These are phyloP conservation scores for Coemansia erecta DNA, from an alignment of 192 early-diverging fungal species.

Conservation along the genomic window DNA sequence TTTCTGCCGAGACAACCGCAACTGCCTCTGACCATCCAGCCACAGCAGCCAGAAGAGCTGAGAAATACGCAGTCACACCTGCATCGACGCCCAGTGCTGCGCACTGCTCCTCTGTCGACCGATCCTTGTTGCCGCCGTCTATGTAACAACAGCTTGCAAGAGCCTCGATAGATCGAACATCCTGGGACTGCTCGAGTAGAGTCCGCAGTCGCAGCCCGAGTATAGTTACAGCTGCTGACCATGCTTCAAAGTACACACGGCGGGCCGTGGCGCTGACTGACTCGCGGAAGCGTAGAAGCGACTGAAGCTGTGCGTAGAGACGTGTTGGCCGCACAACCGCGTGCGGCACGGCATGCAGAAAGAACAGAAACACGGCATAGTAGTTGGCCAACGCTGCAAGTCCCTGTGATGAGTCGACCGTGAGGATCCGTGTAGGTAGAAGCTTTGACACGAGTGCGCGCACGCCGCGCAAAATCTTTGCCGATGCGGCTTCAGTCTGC, in stretches of 20 bases:
- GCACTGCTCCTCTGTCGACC: background rate
- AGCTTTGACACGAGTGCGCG: constrained; percentile 47
- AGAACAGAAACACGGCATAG: constrained; percentile 50
- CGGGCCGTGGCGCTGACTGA: constrained; percentile 35
- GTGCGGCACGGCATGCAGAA: constrained; percentile 50
- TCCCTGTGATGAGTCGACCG: constrained; percentile 18
- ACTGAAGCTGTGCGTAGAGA: constrained; percentile 42
- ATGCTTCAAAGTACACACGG: constrained; percentile 53
- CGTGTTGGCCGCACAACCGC: constrained; percentile 35
- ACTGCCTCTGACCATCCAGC: constrained; percentile 37
- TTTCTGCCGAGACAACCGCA: constrained; percentile 12
- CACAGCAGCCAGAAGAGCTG: constrained; percentile 24
- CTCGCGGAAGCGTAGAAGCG: constrained; percentile 45
- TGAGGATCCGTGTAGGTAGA: constrained; percentile 49
- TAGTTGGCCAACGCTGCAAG: constrained; percentile 50
- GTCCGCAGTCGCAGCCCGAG: constrained; percentile 5
- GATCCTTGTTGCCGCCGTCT: background rate
- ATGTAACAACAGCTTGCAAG: background rate
- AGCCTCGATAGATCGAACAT: too few species aligned
- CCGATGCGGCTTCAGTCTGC: background rate
- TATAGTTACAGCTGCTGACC: constrained; percentile 40
- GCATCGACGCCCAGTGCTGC: background rate
- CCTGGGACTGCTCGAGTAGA: constrained; percentile 4
- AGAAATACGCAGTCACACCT: constrained; percentile 21
- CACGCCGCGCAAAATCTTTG: constrained; percentile 21